Evolutionary conservation across 805 yeast genomes (phyloP).

Genomic region (Yamadazyma tumulicola): DNA sequence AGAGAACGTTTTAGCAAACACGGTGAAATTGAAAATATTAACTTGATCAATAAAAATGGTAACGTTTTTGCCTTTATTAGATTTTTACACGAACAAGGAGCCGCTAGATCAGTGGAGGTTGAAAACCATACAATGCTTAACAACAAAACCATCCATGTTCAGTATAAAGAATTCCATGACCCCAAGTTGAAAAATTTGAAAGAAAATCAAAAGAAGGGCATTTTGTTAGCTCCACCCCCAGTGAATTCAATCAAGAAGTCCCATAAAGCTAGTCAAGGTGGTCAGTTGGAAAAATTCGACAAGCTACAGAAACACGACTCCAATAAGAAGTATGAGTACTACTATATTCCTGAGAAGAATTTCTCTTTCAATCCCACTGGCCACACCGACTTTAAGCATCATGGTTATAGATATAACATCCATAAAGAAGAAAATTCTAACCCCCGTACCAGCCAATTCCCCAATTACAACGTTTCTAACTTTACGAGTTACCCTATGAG

Average conservation of each 20-base stretch:
- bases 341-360: not conserved
- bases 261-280: too few relatives aligned
- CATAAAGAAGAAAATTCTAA: not conserved
- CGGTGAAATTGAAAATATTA: constrained; percentile 59
- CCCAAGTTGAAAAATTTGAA: not conserved
- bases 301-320: not conserved
- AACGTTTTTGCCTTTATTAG: constrained; percentile 71
- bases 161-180: constrained; percentile 58
- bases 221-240: constrained; percentile 79
- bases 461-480: not conserved
- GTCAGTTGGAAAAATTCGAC: not conserved
- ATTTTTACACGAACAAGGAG: constrained; percentile 62
- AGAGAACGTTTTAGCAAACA: constrained; percentile 59
- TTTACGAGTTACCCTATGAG: not conserved
- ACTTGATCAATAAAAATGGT: constrained; percentile 48
- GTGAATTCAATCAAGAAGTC: constrained; percentile 43
- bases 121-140: constrained; percentile 78
- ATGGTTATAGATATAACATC: too few relatives aligned
- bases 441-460: not conserved
- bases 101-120: constrained; percentile 82
- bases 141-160: constrained; percentile 79
- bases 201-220: constrained; percentile 13
- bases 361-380: not conserved
- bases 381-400: not conserved
- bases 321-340: not conserved